These are phyloP conservation scores for Chlorella sp. DNA, from an alignment of 139 green algal species.

Conservation along the genomic window DNA sequence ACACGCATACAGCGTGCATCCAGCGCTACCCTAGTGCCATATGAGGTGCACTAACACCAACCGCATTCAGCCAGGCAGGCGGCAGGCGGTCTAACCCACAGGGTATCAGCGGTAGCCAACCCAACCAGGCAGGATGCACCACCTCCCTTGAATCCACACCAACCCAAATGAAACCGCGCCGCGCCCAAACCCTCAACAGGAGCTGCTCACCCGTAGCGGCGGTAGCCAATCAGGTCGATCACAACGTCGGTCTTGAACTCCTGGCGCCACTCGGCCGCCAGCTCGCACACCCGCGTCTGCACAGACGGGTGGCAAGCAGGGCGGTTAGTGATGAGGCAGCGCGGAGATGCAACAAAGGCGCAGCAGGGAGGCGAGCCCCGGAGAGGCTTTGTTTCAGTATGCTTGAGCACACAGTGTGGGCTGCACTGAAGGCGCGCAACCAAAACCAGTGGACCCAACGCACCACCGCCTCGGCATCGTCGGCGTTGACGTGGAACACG, in stretches of 20 bases:
- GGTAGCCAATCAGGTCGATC: slow-evolving; percentile 94
- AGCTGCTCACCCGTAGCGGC: slow-evolving; percentile 41
- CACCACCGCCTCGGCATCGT: slow-evolving; percentile 94
- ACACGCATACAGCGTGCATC: too few species aligned
- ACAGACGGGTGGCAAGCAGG: not conserved
- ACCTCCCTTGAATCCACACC: too few species aligned
- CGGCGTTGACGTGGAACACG: slow-evolving; percentile 99
- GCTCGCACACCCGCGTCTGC: slow-evolving; percentile 79
- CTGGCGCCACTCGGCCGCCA: slow-evolving; percentile 95
- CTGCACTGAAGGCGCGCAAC: not conserved
- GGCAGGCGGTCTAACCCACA: too few species aligned
- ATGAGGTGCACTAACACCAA: too few species aligned
- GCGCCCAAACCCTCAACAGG: too few species aligned
- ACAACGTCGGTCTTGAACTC: slow-evolving; percentile 93
- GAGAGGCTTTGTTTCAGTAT: too few species aligned
- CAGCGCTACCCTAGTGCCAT: too few species aligned
- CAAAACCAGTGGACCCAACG: not conserved
- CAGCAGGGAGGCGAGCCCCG: not conserved
- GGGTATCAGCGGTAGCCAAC: too few species aligned
- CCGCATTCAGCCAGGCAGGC: too few species aligned
- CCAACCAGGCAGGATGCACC: too few species aligned
- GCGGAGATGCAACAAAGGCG: not conserved
- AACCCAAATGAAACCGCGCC: too few species aligned
- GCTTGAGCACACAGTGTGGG: too few species aligned
- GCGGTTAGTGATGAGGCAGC: not conserved